Base-by-base conservation (phyloP, 176 grass and related monocot species). In the Zoysia pacifica region DNA sequence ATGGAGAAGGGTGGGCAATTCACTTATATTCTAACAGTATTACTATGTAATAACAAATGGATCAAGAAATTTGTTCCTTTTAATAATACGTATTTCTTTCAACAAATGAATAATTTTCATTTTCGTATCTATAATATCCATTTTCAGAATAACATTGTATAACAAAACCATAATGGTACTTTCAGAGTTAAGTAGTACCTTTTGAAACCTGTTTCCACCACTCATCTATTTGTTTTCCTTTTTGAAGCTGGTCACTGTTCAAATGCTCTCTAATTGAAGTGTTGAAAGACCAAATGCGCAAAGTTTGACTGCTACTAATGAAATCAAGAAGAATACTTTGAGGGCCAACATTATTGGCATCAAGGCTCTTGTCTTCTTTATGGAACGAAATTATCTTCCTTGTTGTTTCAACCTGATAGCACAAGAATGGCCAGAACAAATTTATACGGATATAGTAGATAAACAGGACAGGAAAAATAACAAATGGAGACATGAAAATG, bases 341-440 rank as follows among this genome's bases (percentile, higher is more conserved):
- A 79, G 91, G 80, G 60, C 82, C 94, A 63, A 90, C 71, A 80
- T 87, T 86, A 87, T 76, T 94, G 72, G 90, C 70, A 68, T 98
- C 92, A 71, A 91, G 62, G 86, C 48, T 89, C 86, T 98, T 98
- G 68, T 98, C 96, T 88, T 98, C 96, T 84, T 98, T 98, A 69
- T 98, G 96, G 78, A 98, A 98, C 75, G 92, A 98, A 86, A 98
- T 94, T 80, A 98, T 98, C 81, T 98, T 98, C 67, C 88, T 92
- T 65, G 90, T 98, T 45, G 96, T 94, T 56, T 97, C 95, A 62
- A 93, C 91, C 95, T 97, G 76, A 82, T 62, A 89, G 76, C 39
- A 76, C 54, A 87, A 77, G 68, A 71, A 88, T 62, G 78, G 54
- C 11, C 36, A 84, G 48, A 76, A 66, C 41, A 0, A 62, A 9